Conservation (phyloP, 208 protist species). For the Trypanosoma vivax region DNA sequence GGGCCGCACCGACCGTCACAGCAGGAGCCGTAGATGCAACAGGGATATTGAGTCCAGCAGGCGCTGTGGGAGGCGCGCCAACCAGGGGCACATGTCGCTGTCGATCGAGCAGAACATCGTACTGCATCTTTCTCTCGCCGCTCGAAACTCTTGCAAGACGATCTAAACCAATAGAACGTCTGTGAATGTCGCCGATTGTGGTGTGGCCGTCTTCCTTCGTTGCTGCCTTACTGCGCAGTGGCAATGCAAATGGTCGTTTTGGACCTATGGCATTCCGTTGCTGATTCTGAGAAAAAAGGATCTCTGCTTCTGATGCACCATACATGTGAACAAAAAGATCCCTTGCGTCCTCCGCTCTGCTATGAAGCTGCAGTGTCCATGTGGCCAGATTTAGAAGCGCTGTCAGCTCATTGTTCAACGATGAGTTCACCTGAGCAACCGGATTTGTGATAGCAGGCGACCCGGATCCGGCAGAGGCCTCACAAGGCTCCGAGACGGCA, state of each 20-base stretch:
- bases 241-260: constrained; percentile 18
- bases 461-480: not conserved
- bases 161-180: constrained; percentile 17
- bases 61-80: constrained; percentile 3
- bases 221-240: not conserved
- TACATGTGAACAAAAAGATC: constrained; percentile 61
- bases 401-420: constrained; percentile 59
- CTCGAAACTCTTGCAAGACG: constrained; percentile 6
- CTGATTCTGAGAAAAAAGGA: constrained; percentile 38
- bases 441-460: constrained; percentile 13
- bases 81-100: constrained; percentile 2
- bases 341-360: constrained; percentile 37
- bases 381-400: constrained; percentile 47
- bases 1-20: constrained; percentile 1
- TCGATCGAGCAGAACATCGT: constrained; percentile 25
- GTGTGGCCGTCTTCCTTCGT: constrained; percentile 3
- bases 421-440: constrained; percentile 52
- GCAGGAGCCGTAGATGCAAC: constrained; percentile 2
- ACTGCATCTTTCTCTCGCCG: constrained; percentile 21
- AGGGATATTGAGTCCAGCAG: not conserved
- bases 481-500: constrained; percentile 2
- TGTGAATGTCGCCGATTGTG: constrained; percentile 27
- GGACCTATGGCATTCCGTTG: constrained; percentile 10
- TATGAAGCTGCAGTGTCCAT: constrained; percentile 49
- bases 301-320: constrained; percentile 58